These are phyloP conservation scores for Volvox carteri DNA, from an alignment of 163 green algal species.

Conservation along the genomic window DNA sequence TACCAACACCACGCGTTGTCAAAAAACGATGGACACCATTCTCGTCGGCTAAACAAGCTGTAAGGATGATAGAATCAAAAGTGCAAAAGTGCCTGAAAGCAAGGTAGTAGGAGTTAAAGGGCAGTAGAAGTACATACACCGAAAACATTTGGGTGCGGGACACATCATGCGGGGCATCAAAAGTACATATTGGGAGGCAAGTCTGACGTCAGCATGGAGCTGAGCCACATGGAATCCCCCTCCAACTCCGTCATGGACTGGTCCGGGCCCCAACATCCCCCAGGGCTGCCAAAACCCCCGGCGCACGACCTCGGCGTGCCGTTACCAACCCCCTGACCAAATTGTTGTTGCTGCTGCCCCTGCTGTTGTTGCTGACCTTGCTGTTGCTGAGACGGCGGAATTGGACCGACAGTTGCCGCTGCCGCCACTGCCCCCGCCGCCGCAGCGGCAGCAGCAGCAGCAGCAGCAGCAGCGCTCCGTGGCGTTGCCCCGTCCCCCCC, in stretches of 20 bases:
- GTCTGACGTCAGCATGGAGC: not conserved
- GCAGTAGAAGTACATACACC: too few species aligned
- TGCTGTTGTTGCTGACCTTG: not conserved
- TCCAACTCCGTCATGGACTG: not conserved
- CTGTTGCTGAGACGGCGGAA: not conserved
- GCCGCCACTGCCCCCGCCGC: not conserved
- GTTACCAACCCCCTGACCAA: not conserved
- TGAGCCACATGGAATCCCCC: constrained; percentile 16
- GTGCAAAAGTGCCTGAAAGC: too few species aligned
- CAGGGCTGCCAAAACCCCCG: constrained; percentile 10
- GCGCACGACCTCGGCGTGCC: not conserved
- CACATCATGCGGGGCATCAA: too few species aligned
- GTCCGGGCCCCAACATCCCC: constrained; percentile 23
- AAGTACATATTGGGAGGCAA: too few species aligned
- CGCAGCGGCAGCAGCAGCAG: not conserved
- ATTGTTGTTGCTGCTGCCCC: not conserved
- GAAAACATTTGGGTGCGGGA: too few species aligned
- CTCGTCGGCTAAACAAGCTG: too few species aligned
- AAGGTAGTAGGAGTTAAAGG: too few species aligned
- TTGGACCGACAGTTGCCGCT: not conserved
- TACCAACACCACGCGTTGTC: too few species aligned
- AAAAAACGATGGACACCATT: too few species aligned
- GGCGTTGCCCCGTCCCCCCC: constrained; percentile 1
- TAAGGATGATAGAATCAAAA: too few species aligned
- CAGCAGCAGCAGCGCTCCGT: not conserved